Evolutionary conservation across 371 early-diverging fungal genomes (phyloP), one percentile per base, ranked within the genome.

Genomic region (Lichtheimia ramosa): DNA sequence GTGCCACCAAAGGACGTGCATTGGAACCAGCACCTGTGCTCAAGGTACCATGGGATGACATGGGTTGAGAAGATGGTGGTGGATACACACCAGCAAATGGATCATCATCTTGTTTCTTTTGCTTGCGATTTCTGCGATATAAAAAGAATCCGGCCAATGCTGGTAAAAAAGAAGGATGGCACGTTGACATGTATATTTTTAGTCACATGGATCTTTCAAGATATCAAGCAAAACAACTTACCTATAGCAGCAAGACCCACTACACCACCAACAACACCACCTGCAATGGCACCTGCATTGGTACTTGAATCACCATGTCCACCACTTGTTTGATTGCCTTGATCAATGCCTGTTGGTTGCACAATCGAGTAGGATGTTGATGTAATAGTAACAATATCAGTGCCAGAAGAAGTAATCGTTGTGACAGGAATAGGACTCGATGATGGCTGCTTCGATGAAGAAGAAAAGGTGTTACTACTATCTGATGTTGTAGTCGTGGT

Each of bases 1-100:
- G 58, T 7, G 58, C 58, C 12, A 58, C 58, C 18, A 58, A 49
- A 23, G 58, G 58, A 14, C 58, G 58, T 20, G 58, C 58, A 50
- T 58, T 58, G 8, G 39, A 28, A 13, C 27, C 24, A 18, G 34
- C 50, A 14, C 50, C 50, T 28, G 58, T 25, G 14, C 58, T 41
- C 18, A 18, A n/a, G 16, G 58, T 25, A 20, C 58, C 46, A 49
- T 27, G 24, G 4, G 50, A 18, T 20, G 50, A 40, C 21, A 21
- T 49, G 34, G 34, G 34, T 34, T 34, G 34, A 34, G 34, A 34
- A 21, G 39, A 34, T 34, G 49, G 21, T 18, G 48, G 21, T 20
- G 39, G 34, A 46, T 46, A 46, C 0, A 46, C 21, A 21, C 21
- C 46, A 46, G 46, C n/a, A 8, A 46, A 46, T 21, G 46, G 46